Base-by-base conservation (phyloP, 176 grass and related monocot genomes). In the Alloteropsis semialata region DNA sequence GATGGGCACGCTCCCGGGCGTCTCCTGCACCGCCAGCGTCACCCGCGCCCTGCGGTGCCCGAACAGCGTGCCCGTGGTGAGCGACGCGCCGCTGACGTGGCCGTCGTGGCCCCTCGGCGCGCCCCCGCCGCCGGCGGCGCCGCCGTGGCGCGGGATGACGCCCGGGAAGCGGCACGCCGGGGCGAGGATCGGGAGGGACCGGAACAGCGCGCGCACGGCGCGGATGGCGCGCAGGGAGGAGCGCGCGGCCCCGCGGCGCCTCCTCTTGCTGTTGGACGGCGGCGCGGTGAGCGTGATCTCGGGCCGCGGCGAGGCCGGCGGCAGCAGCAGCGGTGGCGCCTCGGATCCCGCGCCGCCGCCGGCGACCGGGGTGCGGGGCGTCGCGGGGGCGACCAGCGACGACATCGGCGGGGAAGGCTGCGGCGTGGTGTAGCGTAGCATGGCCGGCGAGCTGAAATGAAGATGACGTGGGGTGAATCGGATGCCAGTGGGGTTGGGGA, bases 1-100 rank as follows among this genome's bases (percentile, higher is more conserved):
- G 56, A 95, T 77, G 15, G 96, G 90, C 81, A 98, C 84, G 85
- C 90, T 91, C 14, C 96, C 83, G 63, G 96, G 87, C 27, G 84
- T 93, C 82, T 98, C 90, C 81, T 98, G 96, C 86, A 95, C 83
- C 11, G 90, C 92, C 41, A 98, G 90, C 72, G 86, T 98, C 84
- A 94, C 93, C 38, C 90, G 88, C 62, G 90, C 86, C 77, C 89
- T 87, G 73, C 95, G 90, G 85, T 93, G 81, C 74, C 92, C 95
- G 69, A 98, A 98, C 51, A 94, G 92, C 50, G 95, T 94, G 74
- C 90, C 95, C 19, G 95, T 93, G 22, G 86, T 93, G 86, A 90
- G 88, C 12, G 88, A 85, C n/a, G 95, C 86, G 13, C 84, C 92
- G 69, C 81, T 83, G 49, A 95, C 16, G 83, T 95, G 92, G 6